Percentiles rank a stretch among this genome's conserved stretches.
These are phyloP conservation scores for Pichia cabralensis DNA, from an alignment of 805 yeast genomes.

Conservation along the genomic window DNA sequence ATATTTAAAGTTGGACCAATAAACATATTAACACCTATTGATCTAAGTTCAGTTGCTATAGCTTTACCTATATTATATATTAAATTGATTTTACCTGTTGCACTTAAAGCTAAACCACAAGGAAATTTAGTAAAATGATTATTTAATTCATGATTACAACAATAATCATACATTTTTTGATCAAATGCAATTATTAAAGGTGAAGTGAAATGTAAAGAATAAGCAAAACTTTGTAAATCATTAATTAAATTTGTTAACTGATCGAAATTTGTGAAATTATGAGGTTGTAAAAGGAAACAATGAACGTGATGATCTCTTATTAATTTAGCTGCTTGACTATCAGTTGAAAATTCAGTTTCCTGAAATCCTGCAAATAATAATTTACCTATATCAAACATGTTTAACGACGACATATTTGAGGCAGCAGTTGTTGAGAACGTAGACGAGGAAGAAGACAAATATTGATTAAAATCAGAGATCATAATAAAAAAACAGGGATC, in stretches of 20 bases:
- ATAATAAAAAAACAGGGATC: too few relatives aligned
- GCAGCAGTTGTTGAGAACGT: too few relatives aligned
- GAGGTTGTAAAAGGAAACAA: slow-evolving; percentile 40
- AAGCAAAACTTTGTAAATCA: slow-evolving; percentile 47
- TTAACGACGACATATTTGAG: too few relatives aligned
- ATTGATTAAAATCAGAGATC: not conserved
- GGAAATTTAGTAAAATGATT: slow-evolving; percentile 48
- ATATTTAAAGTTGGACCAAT: slow-evolving; percentile 57
- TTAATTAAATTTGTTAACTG: slow-evolving; percentile 40
- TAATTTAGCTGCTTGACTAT: slow-evolving; percentile 36
- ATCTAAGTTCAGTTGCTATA: slow-evolving; percentile 38
- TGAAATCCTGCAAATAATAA: slow-evolving; percentile 51
- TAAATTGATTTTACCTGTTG: slow-evolving; percentile 38
- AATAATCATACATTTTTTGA: slow-evolving; percentile 54
- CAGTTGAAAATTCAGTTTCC: slow-evolving; percentile 40
- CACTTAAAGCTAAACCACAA: slow-evolving; percentile 53
- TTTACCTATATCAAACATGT: slow-evolving; percentile 37
- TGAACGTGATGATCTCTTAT: slow-evolving; percentile 42
- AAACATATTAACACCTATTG: slow-evolving; percentile 43
- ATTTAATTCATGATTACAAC: slow-evolving; percentile 41
- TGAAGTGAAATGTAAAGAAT: slow-evolving; percentile 35
- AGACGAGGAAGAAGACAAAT: too few relatives aligned
- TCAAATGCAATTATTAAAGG: slow-evolving; percentile 51
- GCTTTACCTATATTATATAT: slow-evolving; percentile 46
- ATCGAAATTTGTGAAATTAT: slow-evolving; percentile 39